Evolutionary conservation across 352 stramenopile species (phyloP), one percentile per base, ranked within the genome.

Genomic region (Phytophthora pistaciae): DNA sequence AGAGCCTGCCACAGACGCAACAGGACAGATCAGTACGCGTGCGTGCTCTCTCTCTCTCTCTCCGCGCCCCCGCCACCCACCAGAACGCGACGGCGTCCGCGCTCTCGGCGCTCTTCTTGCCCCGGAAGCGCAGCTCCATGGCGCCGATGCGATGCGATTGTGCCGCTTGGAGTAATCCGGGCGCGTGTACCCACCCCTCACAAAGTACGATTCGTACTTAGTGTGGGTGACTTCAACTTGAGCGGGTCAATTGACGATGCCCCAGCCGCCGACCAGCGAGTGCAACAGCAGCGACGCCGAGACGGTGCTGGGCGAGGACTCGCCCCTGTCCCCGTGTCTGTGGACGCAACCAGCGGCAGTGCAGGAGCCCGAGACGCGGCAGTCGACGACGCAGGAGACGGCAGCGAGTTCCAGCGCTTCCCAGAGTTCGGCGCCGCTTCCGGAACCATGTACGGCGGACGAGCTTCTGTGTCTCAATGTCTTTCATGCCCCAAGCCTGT

Each of bases 31-130:
- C 29, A 36, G 29, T 36, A 11, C 29, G 70, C n/a, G n/a, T n/a
- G n/a, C n/a, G n/a, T n/a, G n/a, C n/a, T n/a, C n/a, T n/a, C n/a
- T n/a, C n/a, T n/a, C n/a, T n/a, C n/a, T n/a, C n/a, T 40, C 33
- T 40, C 33, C 16, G 33, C 10, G 6, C 0, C 1, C 18, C 7
- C n/a, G 55, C n/a, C 5, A 4, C 29, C 36, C 63, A 92, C 87
- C 87, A 94, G 72, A 94, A 94, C 46, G 59, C 72, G 44, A 94
- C 58, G 36, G 61, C 54, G 27, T 79, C 66, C 5, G 79, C 60
- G 60, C 85, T 81, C 44, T 92, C 82, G 1, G 63, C 66, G 56
- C 40, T 72, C 71, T 86, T 87, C 68, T 77, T 85, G 36, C 74
- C 77, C 25, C 74, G 70, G 61, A 91, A 87, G 44, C 84, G 81